phyloP scores from a whole-genome alignment of 2,329 filamentous ascomycete genomes.

The Calonectria henricotiae region DNA sequence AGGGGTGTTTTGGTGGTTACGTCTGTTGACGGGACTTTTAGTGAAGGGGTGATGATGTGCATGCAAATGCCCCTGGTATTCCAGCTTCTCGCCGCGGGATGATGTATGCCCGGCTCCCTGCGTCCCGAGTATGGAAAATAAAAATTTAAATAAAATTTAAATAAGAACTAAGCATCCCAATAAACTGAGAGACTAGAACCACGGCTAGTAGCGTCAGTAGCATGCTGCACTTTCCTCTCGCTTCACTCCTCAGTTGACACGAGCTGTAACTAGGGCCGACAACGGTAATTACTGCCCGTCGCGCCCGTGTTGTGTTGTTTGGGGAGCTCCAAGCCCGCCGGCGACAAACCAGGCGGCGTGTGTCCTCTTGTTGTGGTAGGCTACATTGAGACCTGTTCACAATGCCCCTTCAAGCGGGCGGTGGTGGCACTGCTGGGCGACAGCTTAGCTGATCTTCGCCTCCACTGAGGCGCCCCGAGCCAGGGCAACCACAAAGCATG shows the following conservation, averaged over 20 bases:
- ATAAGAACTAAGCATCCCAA: background rate
- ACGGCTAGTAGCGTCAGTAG: conserved; percentile 14
- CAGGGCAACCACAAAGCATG: conserved; percentile 17
- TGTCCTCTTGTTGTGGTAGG: conserved; percentile 12
- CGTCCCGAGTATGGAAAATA: background rate
- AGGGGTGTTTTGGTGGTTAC: background rate
- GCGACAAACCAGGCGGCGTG: conserved; percentile 1
- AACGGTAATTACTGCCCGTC: conserved; percentile 13
- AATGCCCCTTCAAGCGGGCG: conserved; percentile 11
- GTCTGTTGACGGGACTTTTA: conserved; percentile 16
- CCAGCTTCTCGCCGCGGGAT: conserved; percentile 14
- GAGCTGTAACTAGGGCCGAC: conserved; percentile 3
- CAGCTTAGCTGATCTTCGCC: conserved; percentile 11
- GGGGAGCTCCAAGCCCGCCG: background rate
- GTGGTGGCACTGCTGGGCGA: conserved; percentile 27
- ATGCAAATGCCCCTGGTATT: conserved; percentile 23
- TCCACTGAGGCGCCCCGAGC: conserved; percentile 16
- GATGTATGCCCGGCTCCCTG: conserved; percentile 15
- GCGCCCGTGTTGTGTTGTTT: conserved; percentile 2
- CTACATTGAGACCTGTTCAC: conserved; percentile 8
- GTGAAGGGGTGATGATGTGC: conserved; percentile 20
- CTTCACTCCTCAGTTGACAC: conserved; percentile 1
- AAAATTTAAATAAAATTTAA: background rate
- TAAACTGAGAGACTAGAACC: conserved; percentile 7
- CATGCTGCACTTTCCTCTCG: conserved; percentile 11